Evolutionary conservation across 805 yeast species (phyloP), one percentile per base, ranked within the genome.

Genomic region (Peterozyma xylosa): DNA sequence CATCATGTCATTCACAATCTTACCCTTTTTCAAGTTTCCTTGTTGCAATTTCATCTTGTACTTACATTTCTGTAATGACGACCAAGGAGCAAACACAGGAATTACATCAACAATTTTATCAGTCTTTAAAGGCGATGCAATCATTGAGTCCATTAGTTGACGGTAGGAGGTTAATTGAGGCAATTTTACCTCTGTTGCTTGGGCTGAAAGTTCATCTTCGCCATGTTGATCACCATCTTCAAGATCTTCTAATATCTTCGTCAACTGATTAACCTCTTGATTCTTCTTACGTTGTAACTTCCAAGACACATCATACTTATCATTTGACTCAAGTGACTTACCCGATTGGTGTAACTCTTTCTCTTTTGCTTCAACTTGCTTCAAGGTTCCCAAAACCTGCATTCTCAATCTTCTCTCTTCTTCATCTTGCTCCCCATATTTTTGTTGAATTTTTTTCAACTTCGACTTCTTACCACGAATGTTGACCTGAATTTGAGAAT

Each of bases 41-140:
- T 96, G 90, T 51, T 80, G 86, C 30, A 91, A 63, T 59, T 91
- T 91, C 33, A 86, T 82, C 58, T 88, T 88, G 63, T 86, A 89
- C 55, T 85, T 81, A 60, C 73, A 77, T 57, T 84, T 84, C 47
- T 68, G 72, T 50, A 93, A 60, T 0, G 97, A 73, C 11, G 76
- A 63, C 96, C 96, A 93, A 2, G 99, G 99, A 0, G 93, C 97
- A 70, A 89, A 91, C 15, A 87, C 80, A 1, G 96, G 95, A 11
- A 91, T 74, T 6, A 85, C 78, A 45, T 80, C 86, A 10, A 69
- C 54, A 10, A 86, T 65, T 2, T 55, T 64, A 55, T 86, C 95
- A 1, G 64, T 57, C 29, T 64, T 54, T 10, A 62, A 58, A 1
- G 80, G 80, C 32, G 73, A 69, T 13, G 68, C 45, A 18, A 73